Conservation (phyloP, 2,329 filamentous ascomycete genomes). For the Epichloe gansuensis region DNA sequence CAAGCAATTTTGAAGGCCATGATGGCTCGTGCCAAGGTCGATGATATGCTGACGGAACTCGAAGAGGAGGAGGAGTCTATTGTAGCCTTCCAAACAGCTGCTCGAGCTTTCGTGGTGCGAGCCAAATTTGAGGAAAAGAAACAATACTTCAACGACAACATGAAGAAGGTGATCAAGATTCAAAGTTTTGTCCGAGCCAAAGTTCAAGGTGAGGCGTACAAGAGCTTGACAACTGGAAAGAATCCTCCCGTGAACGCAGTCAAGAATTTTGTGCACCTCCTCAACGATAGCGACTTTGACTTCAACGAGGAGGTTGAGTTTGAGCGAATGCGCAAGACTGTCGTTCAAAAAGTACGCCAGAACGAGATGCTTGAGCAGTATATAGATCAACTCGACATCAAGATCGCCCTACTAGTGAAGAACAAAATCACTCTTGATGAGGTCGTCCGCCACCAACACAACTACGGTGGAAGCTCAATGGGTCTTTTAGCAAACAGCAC, state of each 20-base stretch:
- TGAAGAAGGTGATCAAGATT: slow-evolving; percentile 98
- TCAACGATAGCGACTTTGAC: slow-evolving; percentile 97
- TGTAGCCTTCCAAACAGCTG: slow-evolving; percentile 60
- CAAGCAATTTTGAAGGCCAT: slow-evolving; percentile 72
- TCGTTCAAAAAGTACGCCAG: slow-evolving; percentile 92
- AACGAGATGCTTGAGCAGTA: slow-evolving; percentile 97
- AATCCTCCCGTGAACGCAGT: slow-evolving; percentile 94
- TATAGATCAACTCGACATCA: slow-evolving; percentile 96
- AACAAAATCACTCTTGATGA: slow-evolving; percentile 99
- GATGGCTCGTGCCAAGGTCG: slow-evolving; percentile 62
- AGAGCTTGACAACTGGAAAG: slow-evolving; percentile 89
- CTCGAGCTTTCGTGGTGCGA: slow-evolving; percentile 63
- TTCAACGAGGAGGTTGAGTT: slow-evolving; percentile 99
- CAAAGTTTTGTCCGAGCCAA: slow-evolving; percentile 93
- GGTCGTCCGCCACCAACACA: slow-evolving; percentile 91
- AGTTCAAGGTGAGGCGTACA: slow-evolving; percentile 95
- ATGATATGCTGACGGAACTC: slow-evolving; percentile 60
- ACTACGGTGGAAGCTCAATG: slow-evolving; percentile 82
- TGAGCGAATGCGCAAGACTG: slow-evolving; percentile 84
- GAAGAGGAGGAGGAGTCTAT: slow-evolving; percentile 74
- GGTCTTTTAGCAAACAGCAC: slow-evolving; percentile 78
- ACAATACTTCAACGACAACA: slow-evolving; percentile 85
- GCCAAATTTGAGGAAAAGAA: slow-evolving; percentile 71
- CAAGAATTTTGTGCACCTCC: slow-evolving; percentile 93
- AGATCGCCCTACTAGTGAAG: slow-evolving; percentile 94